Evolutionary conservation across 805 yeast genomes (phyloP).

Genomic region (Brettanomyces custersianus): DNA sequence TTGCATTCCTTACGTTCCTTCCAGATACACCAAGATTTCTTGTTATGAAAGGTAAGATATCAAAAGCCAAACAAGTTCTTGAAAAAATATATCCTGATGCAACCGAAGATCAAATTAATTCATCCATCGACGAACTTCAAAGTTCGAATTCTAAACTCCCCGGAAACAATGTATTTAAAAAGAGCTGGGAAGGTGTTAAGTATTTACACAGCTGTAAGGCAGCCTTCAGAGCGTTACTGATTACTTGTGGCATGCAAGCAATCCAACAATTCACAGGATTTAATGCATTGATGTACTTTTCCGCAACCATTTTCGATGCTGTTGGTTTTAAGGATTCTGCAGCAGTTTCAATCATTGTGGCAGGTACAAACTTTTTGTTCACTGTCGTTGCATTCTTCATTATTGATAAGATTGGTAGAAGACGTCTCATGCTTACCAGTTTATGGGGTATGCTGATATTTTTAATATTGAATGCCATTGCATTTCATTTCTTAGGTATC

Average conservation of each 20-base stretch:
- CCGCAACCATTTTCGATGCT: conserved; percentile 83
- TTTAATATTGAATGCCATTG: conserved; percentile 73
- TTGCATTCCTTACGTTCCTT: conserved; percentile 63
- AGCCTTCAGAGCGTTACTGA: conserved; percentile 79
- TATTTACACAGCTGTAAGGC: conserved; percentile 62
- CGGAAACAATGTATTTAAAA: conserved; percentile 32
- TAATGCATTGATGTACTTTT: conserved; percentile 92
- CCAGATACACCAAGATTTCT: conserved; percentile 95
- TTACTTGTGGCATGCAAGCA: conserved; percentile 91
- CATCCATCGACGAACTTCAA: conserved; percentile 60
- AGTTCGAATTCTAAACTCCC: conserved; percentile 35
- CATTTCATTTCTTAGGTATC: conserved; percentile 78
- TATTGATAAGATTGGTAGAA: conserved; percentile 83
- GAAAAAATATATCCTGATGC: conserved; percentile 54
- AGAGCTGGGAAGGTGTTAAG: conserved; percentile 51
- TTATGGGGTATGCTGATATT: conserved; percentile 78
- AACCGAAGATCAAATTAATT: conserved; percentile 51
- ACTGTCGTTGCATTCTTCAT: conserved; percentile 79
- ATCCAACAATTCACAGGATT: conserved; percentile 96
- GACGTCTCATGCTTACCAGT: conserved; percentile 66
- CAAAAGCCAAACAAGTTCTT: conserved; percentile 60
- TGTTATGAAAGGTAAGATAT: conserved; percentile 58
- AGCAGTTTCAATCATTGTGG: conserved; percentile 86
- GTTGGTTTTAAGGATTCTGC: conserved; percentile 85
- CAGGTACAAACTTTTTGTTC: conserved; percentile 89